These are phyloP conservation scores for Cladosporium sp. DNA, from an alignment of 2,329 filamentous ascomycete genomes.

Conservation along the genomic window DNA sequence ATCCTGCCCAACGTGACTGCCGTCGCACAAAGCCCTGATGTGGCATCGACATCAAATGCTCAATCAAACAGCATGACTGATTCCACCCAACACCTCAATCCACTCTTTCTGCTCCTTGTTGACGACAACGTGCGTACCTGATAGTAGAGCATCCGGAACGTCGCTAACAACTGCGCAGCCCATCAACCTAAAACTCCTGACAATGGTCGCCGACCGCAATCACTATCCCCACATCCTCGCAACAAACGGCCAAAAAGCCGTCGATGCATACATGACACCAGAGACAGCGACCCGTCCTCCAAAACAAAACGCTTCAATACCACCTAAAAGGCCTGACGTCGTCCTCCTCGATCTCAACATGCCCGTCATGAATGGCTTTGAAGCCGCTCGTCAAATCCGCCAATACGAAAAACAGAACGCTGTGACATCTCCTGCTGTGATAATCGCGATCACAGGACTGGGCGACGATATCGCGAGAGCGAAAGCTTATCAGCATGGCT, in stretches of 20 bases:
- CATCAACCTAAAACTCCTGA: conserved; percentile 31
- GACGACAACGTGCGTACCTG: conserved; percentile 28
- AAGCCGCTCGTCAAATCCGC: conserved; percentile 31
- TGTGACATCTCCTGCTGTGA: conserved; percentile 12
- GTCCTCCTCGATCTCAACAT: conserved; percentile 46
- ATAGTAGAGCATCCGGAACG: no score
- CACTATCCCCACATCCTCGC: conserved; percentile 42
- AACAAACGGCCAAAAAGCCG: conserved; percentile 46
- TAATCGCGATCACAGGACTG: conserved; percentile 24
- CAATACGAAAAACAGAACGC: conserved; percentile 26
- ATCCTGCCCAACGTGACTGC: neutral
- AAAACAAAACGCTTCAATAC: neutral
- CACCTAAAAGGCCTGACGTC: conserved; percentile 27
- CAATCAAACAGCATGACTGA: neutral
- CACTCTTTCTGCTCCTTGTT: conserved; percentile 27
- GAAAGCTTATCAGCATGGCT: conserved; percentile 26
- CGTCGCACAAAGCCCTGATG: neutral
- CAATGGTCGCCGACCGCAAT: conserved; percentile 29
- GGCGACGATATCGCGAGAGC: conserved; percentile 16
- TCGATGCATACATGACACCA: conserved; percentile 37
- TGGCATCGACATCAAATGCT: no score
- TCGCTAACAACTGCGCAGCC: conserved; percentile 11
- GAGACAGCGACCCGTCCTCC: neutral
- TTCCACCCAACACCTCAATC: neutral
- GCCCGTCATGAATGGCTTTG: conserved; percentile 31